Base-by-base conservation (phyloP, 495 filamentous ascomycete genomes). In the Xylona heveae region DNA sequence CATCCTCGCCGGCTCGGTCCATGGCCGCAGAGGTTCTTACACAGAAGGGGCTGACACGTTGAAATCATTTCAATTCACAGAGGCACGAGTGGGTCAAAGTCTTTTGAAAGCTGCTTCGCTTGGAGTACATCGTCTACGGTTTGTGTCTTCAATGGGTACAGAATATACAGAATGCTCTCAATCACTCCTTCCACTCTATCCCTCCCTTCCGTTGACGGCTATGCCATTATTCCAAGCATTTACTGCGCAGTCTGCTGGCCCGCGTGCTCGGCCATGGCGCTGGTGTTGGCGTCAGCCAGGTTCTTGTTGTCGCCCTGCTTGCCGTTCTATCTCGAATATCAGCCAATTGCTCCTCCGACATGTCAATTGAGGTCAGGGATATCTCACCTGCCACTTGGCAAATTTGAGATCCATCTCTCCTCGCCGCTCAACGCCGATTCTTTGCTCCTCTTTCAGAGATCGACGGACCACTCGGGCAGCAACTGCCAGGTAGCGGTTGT, bases 371-470 rank as follows among this genome's bases (percentile, higher is more conserved):
- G 18, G 8, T 8, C 8, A 16, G 15, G 7, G 25, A 26, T 19
- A 22, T 72, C 78, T 69, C 50, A 99, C 88, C 69, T 79, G 64
- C 88, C 88, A 99, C 66, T 90, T 92, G 35, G 85, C 72, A 47
- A 92, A 93, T 59, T 73, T 73, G 37, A 99, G 58, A 24, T 95
- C 84, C 64, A 73, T 75, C 55, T 78, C 69, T 38, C 81, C 83
- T 55, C 90, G 72, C 46, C 78, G 73, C 71, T 95, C 88, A 27
- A 88, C 82, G 41, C 56, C 53, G 34, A 93, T 52, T 54, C 88
- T 66, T 59, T 75, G 73, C 24, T 78, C 76, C 45, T 99, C 90
- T 66, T 95, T 93, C 50, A 99, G 69, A 53, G 78, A 88, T 41
- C 83, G 74, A 63, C 88, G 75, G 49, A 81, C 72, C 48, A 71